Conservation (phyloP, 345 rosid species). For the Syzygium aromaticum region DNA sequence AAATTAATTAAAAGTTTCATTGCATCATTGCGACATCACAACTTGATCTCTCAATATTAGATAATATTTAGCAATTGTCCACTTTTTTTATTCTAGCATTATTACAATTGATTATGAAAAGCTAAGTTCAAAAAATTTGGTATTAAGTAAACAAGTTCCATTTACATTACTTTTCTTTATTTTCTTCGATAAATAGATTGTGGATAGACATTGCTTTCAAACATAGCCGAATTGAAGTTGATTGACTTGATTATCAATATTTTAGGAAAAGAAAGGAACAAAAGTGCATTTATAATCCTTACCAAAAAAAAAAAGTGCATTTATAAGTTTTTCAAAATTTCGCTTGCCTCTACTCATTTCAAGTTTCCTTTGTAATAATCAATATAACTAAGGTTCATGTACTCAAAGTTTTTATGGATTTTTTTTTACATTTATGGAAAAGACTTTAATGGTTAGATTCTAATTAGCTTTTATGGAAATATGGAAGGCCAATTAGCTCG, state of each 20-base stretch:
- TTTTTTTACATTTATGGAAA: too few relatives aligned
- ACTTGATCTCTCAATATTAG: not conserved
- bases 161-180: not conserved
- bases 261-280: not conserved
- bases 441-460: too few relatives aligned
- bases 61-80: not conserved
- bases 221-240: too few relatives aligned
- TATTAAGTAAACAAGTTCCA: not conserved
- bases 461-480: not conserved
- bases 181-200: too few relatives aligned
- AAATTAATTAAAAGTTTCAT: not conserved
- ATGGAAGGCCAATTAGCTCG: not conserved
- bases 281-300: not conserved
- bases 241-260: not conserved
- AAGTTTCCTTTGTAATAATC: not conserved
- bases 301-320: too few relatives aligned
- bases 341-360: not conserved
- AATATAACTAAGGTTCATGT: not conserved
- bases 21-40: not conserved
- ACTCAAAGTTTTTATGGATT: not conserved
- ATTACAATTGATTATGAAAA: not conserved
- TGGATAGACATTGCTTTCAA: too few relatives aligned
- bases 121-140: not conserved
- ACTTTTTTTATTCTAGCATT: not conserved
- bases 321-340: not conserved